Percentiles rank a stretch among this genome's conserved stretches.
These are phyloP conservation scores for Strobilomyces echinocephalus DNA, from an alignment of 768 basidiomycete genomes.

Conservation along the genomic window DNA sequence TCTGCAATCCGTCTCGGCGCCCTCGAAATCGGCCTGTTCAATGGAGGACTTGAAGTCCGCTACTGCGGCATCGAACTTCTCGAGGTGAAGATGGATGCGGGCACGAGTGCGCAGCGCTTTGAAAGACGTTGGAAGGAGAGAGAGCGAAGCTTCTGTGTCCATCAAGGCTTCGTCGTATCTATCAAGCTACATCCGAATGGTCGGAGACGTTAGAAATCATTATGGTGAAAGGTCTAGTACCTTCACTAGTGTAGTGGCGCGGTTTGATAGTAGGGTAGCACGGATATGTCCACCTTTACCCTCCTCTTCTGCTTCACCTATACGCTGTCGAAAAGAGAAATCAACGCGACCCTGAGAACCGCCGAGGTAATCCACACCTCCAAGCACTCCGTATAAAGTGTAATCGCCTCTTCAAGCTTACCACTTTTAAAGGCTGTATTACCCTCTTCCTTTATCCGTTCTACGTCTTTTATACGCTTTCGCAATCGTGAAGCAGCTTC, in stretches of 20 bases:
- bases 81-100: constrained; percentile 68
- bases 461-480: constrained; percentile 77
- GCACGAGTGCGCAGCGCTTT: constrained; percentile 87
- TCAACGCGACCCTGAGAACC: background rate
- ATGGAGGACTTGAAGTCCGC: constrained; percentile 78
- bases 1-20: constrained; percentile 57
- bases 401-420: constrained; percentile 55
- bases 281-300: constrained; percentile 77
- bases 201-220: background rate
- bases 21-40: constrained; percentile 64
- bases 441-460: constrained; percentile 80
- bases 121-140: constrained; percentile 61
- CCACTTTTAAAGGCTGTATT: constrained; percentile 69
- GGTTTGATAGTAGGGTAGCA: constrained; percentile 75
- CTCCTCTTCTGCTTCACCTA: constrained; percentile 66
- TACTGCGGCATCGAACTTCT: constrained; percentile 67
- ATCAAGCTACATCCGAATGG: constrained; percentile 44
- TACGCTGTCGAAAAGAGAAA: constrained; percentile 38
- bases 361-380: constrained; percentile 40
- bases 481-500: constrained; percentile 65
- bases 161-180: constrained; percentile 61
- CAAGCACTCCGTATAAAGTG: constrained; percentile 67
- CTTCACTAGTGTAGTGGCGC: constrained; percentile 78
- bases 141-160: constrained; percentile 67
- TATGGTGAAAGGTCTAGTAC: constrained; percentile 30